A percentile compares a stretch with the other conserved stretches of the same genome.
These are phyloP conservation scores for Berkeleyomyces rouxiae DNA, from an alignment of 2,329 filamentous ascomycete genomes.

Conservation along the genomic window DNA sequence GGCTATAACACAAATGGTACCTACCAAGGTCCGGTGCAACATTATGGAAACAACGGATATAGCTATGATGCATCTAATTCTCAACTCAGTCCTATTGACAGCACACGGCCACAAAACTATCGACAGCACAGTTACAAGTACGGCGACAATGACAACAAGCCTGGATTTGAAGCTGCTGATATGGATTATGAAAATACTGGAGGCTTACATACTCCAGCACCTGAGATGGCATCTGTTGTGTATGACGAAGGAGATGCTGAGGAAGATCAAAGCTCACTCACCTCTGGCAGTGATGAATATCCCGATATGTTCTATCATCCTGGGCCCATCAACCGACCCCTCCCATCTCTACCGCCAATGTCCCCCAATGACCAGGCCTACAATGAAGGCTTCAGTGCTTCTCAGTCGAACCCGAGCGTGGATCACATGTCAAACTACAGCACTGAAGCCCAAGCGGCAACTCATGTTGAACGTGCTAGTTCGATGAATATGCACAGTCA, in stretches of 20 bases:
- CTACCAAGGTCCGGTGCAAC: not conserved
- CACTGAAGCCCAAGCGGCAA: not conserved
- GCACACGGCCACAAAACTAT: conserved; percentile 16
- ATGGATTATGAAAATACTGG: conserved; percentile 87
- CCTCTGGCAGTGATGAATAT: conserved; percentile 52
- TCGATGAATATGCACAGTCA: conserved; percentile 71
- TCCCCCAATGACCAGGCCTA: not conserved
- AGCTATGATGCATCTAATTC: not conserved
- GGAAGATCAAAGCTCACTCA: conserved; percentile 53
- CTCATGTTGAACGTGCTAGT: conserved; percentile 45
- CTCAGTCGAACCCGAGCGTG: not conserved
- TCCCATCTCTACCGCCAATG: conserved; percentile 40
- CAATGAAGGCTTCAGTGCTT: not conserved
- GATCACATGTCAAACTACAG: conserved; percentile 22
- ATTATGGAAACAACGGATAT: not conserved
- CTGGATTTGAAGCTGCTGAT: conserved; percentile 42
- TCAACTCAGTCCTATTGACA: not conserved
- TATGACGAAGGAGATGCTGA: conserved; percentile 91
- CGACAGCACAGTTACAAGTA: conserved; percentile 1
- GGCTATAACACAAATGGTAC: not conserved
- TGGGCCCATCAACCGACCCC: conserved; percentile 50
- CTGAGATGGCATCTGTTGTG: conserved; percentile 70
- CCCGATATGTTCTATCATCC: conserved; percentile 88
- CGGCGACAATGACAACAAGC: conserved; percentile 18
- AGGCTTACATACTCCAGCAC: conserved; percentile 60